phyloP scores from a whole-genome alignment of 2,329 filamentous ascomycete species.

The Kalmusia sp. region DNA sequence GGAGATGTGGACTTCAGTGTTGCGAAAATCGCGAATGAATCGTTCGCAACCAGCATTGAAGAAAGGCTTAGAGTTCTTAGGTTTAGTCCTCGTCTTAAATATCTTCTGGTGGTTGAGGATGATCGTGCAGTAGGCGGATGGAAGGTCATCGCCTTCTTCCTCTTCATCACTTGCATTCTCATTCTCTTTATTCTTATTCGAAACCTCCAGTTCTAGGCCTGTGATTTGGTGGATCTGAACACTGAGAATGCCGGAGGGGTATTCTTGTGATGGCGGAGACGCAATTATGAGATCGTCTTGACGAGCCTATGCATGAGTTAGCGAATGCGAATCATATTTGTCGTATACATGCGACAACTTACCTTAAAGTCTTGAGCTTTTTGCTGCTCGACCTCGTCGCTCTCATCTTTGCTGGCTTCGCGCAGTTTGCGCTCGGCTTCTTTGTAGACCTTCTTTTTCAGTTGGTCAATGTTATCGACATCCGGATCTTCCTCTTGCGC shows the following conservation, averaged over 20 bases:
- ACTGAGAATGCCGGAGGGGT: slow-evolving; percentile 71
- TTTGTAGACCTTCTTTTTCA: slow-evolving; percentile 63
- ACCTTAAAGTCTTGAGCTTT: slow-evolving; percentile 70
- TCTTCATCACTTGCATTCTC: slow-evolving; percentile 64
- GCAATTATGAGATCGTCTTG: slow-evolving; percentile 71
- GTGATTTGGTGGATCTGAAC: slow-evolving; percentile 78
- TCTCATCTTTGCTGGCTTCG: slow-evolving; percentile 67
- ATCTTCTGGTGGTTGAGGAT: slow-evolving; percentile 75
- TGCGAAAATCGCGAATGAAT: slow-evolving; percentile 72
- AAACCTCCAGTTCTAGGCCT: slow-evolving; percentile 67
- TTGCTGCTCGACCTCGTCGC: slow-evolving; percentile 71
- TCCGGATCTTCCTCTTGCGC: slow-evolving; percentile 66
- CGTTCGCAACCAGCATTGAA: slow-evolving; percentile 79
- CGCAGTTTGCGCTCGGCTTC: slow-evolving; percentile 68
- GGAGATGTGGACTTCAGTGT: slow-evolving; percentile 70
- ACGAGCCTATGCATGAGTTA: slow-evolving; percentile 24
- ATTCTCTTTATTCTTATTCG: slow-evolving; percentile 61
- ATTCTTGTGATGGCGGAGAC: slow-evolving; percentile 67
- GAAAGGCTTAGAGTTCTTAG: slow-evolving; percentile 79
- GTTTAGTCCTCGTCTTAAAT: slow-evolving; percentile 77
- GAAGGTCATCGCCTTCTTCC: slow-evolving; percentile 69
- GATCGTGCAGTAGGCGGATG: slow-evolving; percentile 74
- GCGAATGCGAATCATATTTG: slow-evolving; percentile 41
- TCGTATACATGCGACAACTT: slow-evolving; percentile 3
- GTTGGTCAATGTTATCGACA: slow-evolving; percentile 63